Evolutionary conservation across 768 basidiomycete genomes (phyloP), one percentile per base, ranked within the genome.

Genomic region (Psilocybe cyanescens): DNA sequence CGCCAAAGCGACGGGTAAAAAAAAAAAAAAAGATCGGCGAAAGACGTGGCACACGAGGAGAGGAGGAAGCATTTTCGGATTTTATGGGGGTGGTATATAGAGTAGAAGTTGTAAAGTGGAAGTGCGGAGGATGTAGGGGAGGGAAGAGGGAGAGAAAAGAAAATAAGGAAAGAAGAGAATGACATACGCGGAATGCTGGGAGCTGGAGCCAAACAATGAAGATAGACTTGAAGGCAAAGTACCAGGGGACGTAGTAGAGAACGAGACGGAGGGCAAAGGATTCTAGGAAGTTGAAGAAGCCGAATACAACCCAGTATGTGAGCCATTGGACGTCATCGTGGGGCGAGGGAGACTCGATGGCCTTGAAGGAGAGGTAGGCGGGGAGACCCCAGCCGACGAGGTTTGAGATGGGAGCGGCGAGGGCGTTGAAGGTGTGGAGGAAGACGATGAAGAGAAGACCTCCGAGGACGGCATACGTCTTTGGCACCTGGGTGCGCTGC

Each of bases 231-330:
- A 94, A 85, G 48, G 91, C 88, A 73, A 89, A 97, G 75, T 97
- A 98, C 91, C 94, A 95, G 47, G 95, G 93, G 68, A 95, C 71
- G 72, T 95, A 99, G 81, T 96, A 94, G 66, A 98, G 88, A 62
- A 97, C 85, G 62, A 91, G 61, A 55, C 91, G 86, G 65, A 93
- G 81, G 55, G 92, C 93, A 68, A 97, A 83, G 70, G 86, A 89
- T 79, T 98, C 97, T 62, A 92, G 70, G 78, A 97, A 93, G 81
- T 91, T 97, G 85, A 97, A 89, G 76, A 89, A 91, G 57, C 94
- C 95, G 68, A 97, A 96, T 57, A 97, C 85, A 71, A 93, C 84
- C 97, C 97, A 99, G 83, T 99, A 99, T 2, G 96, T 97, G 71
- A 98, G 83, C 95, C 95, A 98, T 78, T 97, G 95, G 70, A 91